A percentile compares a stretch with the other conserved stretches of the same genome.
These are phyloP conservation scores for Mucor racemosus DNA, from an alignment of 371 early-diverging fungal species.

Conservation along the genomic window DNA sequence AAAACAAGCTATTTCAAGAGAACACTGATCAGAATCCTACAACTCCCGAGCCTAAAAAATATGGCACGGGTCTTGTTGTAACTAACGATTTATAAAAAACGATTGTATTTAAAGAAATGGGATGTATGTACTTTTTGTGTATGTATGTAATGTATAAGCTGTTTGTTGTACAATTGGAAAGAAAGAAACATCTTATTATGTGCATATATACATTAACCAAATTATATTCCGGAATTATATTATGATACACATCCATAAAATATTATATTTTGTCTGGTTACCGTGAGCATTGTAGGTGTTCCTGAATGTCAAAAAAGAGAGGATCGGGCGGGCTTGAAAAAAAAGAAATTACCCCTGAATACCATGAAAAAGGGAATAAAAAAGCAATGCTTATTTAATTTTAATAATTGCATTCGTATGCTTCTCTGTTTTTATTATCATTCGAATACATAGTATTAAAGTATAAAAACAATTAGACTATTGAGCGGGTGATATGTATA, in stretches of 20 bases:
- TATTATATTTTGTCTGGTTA: no score
- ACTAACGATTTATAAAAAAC: neutral
- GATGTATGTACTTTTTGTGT: no score
- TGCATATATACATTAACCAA: neutral
- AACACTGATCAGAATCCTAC: neutral
- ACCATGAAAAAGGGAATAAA: neutral
- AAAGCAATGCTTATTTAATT: neutral
- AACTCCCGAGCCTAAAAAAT: neutral
- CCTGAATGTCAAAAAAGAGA: no score
- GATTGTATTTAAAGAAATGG: no score
- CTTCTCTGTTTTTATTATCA: conserved; percentile 1
- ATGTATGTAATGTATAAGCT: neutral
- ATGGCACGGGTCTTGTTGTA: neutral
- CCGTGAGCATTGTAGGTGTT: no score
- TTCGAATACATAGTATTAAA: neutral
- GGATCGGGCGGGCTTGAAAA: no score
- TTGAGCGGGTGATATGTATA: neutral
- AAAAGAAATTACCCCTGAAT: neutral
- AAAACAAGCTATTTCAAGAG: neutral
- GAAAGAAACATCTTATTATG: neutral
- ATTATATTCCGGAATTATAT: no score
- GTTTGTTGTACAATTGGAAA: neutral
- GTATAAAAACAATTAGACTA: neutral
- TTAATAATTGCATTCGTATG: conserved; percentile 1
- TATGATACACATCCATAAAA: no score